phyloP scores from a whole-genome alignment of 2,329 filamentous ascomycete species.

The Aspergillus caelatus region DNA sequence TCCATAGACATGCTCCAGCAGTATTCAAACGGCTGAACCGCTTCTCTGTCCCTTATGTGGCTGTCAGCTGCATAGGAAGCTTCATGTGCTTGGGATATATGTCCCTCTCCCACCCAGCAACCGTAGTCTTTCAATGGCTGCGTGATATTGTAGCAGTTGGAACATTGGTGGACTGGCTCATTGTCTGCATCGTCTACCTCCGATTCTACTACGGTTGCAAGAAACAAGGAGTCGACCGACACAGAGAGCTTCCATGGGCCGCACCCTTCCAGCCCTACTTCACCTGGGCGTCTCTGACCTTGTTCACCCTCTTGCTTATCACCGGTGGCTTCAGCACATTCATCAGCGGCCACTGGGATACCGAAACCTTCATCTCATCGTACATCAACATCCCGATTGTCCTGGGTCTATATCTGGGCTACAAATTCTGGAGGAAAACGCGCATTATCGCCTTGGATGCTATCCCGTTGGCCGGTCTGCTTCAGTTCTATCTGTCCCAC shows the following conservation, averaged over 20 bases:
- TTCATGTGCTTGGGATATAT: constrained; percentile 57
- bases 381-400: constrained; percentile 65
- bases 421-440: constrained; percentile 38
- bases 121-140: constrained; percentile 65
- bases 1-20: constrained; percentile 56
- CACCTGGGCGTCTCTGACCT: constrained; percentile 58
- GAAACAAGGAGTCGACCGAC: constrained; percentile 37
- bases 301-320: constrained; percentile 62
- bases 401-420: constrained; percentile 54
- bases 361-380: constrained; percentile 64
- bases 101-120: constrained; percentile 59
- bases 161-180: constrained; percentile 57
- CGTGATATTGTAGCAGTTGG: constrained; percentile 57
- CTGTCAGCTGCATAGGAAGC: constrained; percentile 42
- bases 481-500: constrained; percentile 26
- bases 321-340: constrained; percentile 66
- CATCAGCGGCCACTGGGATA: constrained; percentile 32
- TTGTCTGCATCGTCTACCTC: constrained; percentile 57
- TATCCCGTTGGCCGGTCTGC: constrained; percentile 28
- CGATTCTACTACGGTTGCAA: constrained; percentile 52
- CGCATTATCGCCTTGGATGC: constrained; percentile 35
- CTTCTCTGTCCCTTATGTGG: constrained; percentile 48
- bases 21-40: constrained; percentile 45
- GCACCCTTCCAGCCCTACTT: constrained; percentile 60
- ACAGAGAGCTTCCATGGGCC: constrained; percentile 50